Percentiles rank a stretch among this genome's conserved stretches.
Evolutionary conservation across 2,329 filamentous ascomycete species (phyloP).

Genomic region (Fusarium sp.): DNA sequence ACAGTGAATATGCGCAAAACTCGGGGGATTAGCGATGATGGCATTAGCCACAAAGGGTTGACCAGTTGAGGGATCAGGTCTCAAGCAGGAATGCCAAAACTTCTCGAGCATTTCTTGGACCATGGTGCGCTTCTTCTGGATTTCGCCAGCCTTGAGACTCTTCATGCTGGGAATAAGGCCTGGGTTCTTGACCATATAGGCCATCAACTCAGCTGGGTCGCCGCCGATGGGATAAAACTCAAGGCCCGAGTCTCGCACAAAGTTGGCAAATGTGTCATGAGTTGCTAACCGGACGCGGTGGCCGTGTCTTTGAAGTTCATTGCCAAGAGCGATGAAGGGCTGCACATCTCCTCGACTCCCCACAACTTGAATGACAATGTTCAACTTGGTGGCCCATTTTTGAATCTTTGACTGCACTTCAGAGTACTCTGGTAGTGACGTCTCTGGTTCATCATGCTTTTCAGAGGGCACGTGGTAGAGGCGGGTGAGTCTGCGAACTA

Average conservation of each 20-base stretch:
- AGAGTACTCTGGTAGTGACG: neutral
- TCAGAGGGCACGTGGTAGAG: conserved; percentile 14
- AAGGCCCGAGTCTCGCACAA: conserved; percentile 60
- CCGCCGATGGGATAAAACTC: conserved; percentile 68
- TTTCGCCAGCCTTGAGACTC: conserved; percentile 43
- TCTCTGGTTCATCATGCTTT: neutral
- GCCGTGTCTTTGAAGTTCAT: conserved; percentile 75
- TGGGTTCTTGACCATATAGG: conserved; percentile 48
- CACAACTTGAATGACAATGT: conserved; percentile 87
- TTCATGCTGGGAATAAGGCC: conserved; percentile 46
- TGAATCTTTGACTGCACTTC: neutral
- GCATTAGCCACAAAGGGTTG: conserved; percentile 60
- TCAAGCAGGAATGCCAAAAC: conserved; percentile 47
- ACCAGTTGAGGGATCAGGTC: neutral
- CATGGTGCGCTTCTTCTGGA: conserved; percentile 45
- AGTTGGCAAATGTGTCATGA: conserved; percentile 63
- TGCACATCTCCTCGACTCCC: conserved; percentile 82
- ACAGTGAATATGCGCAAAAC: conserved; percentile 61
- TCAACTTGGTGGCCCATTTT: conserved; percentile 48
- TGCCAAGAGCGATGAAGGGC: conserved; percentile 79
- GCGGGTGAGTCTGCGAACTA: conserved; percentile 24
- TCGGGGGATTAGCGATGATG: conserved; percentile 64
- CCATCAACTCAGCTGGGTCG: conserved; percentile 52
- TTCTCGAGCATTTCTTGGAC: conserved; percentile 46
- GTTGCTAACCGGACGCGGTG: conserved; percentile 82